Evolutionary conservation across 768 basidiomycete species (phyloP).

Genomic region (Tricholoma saponaceum): DNA sequence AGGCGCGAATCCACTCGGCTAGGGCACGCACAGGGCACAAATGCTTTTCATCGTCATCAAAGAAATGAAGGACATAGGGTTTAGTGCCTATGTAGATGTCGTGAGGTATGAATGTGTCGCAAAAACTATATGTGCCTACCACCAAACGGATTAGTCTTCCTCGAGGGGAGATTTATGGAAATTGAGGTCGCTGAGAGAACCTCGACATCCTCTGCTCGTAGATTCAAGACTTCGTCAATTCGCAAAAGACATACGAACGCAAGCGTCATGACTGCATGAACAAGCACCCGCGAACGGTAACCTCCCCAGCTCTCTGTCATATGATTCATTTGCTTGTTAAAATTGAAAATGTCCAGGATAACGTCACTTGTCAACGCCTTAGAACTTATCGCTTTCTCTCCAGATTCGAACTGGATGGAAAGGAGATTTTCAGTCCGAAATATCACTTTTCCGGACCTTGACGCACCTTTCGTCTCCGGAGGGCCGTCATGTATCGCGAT

Average conservation of each 20-base stretch:
- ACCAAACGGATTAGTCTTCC: constrained; percentile 26
- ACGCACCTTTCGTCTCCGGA: constrained; percentile 22
- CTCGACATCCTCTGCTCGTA: constrained; percentile 23
- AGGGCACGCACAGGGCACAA: no score
- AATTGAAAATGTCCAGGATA: not conserved
- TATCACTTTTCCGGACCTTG: constrained; percentile 22
- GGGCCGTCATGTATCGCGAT: constrained; percentile 22
- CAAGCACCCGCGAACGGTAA: constrained; percentile 17
- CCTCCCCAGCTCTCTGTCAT: constrained; percentile 23
- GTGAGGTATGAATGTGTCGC: no score
- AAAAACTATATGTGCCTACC: constrained; percentile 9
- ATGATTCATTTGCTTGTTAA: not conserved
- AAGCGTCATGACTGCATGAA: constrained; percentile 27
- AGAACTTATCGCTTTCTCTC: constrained; percentile 12
- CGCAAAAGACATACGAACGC: constrained; percentile 31
- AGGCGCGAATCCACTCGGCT: no score
- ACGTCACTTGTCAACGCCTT: not conserved
- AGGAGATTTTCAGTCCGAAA: constrained; percentile 18
- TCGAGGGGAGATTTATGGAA: constrained; percentile 13
- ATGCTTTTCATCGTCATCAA: no score
- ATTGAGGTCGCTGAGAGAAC: not conserved
- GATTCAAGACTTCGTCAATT: constrained; percentile 31
- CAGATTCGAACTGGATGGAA: constrained; percentile 6
- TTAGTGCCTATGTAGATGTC: no score
- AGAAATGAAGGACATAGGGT: no score